These are phyloP conservation scores for Lentinus polychrous DNA, from an alignment of 1,284 basidiomycete species.

Conservation along the genomic window DNA sequence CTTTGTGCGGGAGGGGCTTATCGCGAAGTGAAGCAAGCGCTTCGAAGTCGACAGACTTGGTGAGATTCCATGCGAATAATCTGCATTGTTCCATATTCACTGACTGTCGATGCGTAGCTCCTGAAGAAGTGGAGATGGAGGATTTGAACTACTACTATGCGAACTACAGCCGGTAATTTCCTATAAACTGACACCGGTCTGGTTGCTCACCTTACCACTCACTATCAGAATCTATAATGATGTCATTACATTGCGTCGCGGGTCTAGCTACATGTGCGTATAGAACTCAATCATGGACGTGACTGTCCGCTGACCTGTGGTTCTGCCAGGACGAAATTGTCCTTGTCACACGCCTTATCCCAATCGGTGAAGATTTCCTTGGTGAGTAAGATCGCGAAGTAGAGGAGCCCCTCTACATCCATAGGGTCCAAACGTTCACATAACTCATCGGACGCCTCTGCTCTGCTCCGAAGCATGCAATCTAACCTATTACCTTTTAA, in stretches of 20 bases:
- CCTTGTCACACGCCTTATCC: slow-evolving; percentile 89
- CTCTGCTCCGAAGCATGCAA: slow-evolving; percentile 1
- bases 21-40: slow-evolving; percentile 55
- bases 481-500: background rate
- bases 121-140: slow-evolving; percentile 89
- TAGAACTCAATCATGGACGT: slow-evolving; percentile 14
- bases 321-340: slow-evolving; percentile 80
- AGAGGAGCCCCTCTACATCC: background rate
- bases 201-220: slow-evolving; percentile 2
- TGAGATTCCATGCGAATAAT: slow-evolving; percentile 25
- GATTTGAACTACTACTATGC: slow-evolving; percentile 97
- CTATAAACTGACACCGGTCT: slow-evolving; percentile 12
- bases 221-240: slow-evolving; percentile 88
- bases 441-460: background rate
- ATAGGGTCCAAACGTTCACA: background rate
- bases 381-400: slow-evolving; percentile 32
- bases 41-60: slow-evolving; percentile 89
- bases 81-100: background rate
- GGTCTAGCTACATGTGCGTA: slow-evolving; percentile 90
- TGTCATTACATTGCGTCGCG: slow-evolving; percentile 91
- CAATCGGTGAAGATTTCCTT: slow-evolving; percentile 97
- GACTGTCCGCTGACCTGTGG: slow-evolving; percentile 7
- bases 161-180: slow-evolving; percentile 81
- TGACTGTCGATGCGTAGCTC: slow-evolving; percentile 34
- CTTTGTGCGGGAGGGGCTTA: background rate